phyloP scores from a whole-genome alignment of 2,329 filamentous ascomycete species.

The Arachnomyces sp. region DNA sequence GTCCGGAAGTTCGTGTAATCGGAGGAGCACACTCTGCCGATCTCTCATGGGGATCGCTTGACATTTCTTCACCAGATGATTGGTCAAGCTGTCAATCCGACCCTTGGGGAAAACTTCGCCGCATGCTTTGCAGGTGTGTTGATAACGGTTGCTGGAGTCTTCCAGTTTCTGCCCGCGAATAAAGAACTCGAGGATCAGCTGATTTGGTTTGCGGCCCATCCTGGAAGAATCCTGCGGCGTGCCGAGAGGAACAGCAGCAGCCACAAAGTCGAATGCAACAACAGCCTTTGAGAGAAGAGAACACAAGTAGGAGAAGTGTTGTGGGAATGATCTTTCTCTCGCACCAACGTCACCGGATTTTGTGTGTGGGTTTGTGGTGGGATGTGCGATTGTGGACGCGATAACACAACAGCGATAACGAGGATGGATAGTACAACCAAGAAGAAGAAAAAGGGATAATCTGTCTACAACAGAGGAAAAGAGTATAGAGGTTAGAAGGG shows the following conservation, averaged over 20 bases:
- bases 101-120: conserved; percentile 87
- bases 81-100: conserved; percentile 71
- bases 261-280: background rate
- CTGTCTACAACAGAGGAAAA: no score
- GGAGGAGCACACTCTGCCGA: conserved; percentile 65
- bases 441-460: no score
- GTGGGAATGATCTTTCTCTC: no score
- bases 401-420: no score
- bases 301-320: no score
- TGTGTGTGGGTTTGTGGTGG: background rate
- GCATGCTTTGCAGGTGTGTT: conserved; percentile 82
- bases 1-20: conserved; percentile 62
- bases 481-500: no score
- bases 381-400: no score
- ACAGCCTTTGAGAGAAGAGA: no score
- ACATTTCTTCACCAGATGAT: conserved; percentile 80
- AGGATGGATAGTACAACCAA: no score
- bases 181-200: conserved; percentile 81
- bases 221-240: conserved; percentile 16
- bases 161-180: conserved; percentile 76
- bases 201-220: conserved; percentile 80
- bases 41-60: conserved; percentile 68
- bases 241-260: background rate
- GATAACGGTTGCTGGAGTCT: conserved; percentile 85
- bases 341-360: background rate